A percentile compares a stretch with the other conserved stretches of the same genome.
Evolutionary conservation across 805 yeast species (phyloP).

Genomic region (Cyberlindnera maritima): DNA sequence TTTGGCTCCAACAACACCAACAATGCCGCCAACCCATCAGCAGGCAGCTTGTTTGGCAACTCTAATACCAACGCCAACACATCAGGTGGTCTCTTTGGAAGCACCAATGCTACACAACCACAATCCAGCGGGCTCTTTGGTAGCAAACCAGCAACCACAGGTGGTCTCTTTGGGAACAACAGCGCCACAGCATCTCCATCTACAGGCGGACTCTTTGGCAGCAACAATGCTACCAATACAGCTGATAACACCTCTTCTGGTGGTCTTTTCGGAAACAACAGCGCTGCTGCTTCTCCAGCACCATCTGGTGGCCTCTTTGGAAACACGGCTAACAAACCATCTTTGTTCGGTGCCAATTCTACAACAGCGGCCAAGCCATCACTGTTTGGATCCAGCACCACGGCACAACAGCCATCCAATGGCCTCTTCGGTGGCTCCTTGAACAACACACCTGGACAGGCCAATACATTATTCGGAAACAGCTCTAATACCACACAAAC

Average conservation of each 20-base stretch:
- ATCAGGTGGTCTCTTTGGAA: conserved; percentile 18
- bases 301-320: conserved; percentile 7
- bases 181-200: conserved; percentile 2
- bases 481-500: conserved; percentile 11
- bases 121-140: conserved; percentile 19
- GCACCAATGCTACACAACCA: conserved; percentile 1
- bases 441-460: conserved; percentile 4
- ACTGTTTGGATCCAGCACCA: conserved; percentile 2
- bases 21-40: conserved; percentile 4
- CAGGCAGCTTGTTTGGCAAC: conserved; percentile 18
- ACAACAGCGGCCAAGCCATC: conserved; percentile 18
- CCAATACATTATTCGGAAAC: conserved; percentile 15
- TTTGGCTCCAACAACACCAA: conserved; percentile 11
- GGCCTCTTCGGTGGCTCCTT: conserved; percentile 29
- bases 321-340: conserved; percentile 5
- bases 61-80: neutral
- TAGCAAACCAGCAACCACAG: conserved; percentile 8
- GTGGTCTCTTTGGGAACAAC: conserved; percentile 20
- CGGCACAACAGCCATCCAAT: conserved; percentile 10
- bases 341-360: conserved; percentile 14
- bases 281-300: conserved; percentile 8
- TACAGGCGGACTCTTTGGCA: conserved; percentile 12
- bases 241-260: conserved; percentile 2
- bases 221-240: neutral
- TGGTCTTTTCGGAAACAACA: conserved; percentile 26